Evolutionary conservation across 768 basidiomycete species (phyloP), one percentile per base, ranked within the genome.

Genomic region (Crassisporium funariophilum): DNA sequence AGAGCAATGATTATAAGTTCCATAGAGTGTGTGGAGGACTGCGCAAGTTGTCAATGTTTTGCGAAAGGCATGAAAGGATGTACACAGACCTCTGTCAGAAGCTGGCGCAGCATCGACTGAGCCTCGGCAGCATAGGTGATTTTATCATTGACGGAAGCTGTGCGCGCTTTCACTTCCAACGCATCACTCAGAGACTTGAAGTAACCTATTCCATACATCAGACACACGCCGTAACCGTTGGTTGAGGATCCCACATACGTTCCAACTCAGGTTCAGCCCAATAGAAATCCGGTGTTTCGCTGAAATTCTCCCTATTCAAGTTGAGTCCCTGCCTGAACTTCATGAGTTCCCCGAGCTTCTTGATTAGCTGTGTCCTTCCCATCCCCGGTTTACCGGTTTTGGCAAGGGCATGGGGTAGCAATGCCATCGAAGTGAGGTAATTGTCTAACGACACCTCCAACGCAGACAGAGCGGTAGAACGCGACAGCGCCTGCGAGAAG

Each of bases 261-360:
- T 98, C 95, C 4, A 98, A 75, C 51, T 86, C 88, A 0, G 94
- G 91, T 61, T 97, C 91, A 13, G 87, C 78, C 95, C 95, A 98
- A 63, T 97, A 94, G 55, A 98, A 86, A 65, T 97, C 89, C 0
- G 90, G 91, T 1, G 85, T 83, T 58, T 95, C 93, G 37, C 84
- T 83, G 58, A 93, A 91, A 57, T 92, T 95, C 61, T 92, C 88
- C 35, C 87, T 75, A 57, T 89, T 92, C 42, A 98, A 79, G 58
- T 97, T 98, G 21, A 97, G 73, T 17, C 90, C 85, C 69, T 98
- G 95, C 35, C 95, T 77, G 64, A 98, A 91, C 58, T 85, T 86
- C 79, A 98, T 86, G 44, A 98, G 74, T 59, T 89, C 83, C 8
- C 95, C 95, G 2, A 98, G 76, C 65, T 95, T 94, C 71, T 88